A percentile compares a stretch with the other conserved stretches of the same genome.
phyloP scores from a whole-genome alignment of 257 asterid species.

The Nicotiana sylvestris region DNA sequence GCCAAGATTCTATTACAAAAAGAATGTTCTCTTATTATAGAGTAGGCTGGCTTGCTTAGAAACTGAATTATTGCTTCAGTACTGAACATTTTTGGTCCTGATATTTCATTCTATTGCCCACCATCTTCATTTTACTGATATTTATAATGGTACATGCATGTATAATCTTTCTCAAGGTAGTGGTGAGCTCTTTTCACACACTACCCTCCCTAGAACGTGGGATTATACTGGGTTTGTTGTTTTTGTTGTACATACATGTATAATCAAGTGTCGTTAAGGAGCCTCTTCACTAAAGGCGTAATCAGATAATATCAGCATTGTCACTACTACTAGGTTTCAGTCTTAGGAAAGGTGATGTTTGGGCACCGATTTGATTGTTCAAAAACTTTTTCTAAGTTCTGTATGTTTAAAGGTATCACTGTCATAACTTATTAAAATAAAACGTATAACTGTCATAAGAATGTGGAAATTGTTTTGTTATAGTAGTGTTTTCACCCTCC shows the following conservation, averaged over 20 bases:
- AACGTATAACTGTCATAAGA: neutral
- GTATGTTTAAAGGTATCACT: neutral
- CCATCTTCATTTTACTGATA: constrained; percentile 12
- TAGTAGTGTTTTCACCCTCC: neutral
- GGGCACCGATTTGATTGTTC: neutral
- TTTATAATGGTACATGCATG: neutral
- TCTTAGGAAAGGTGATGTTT: neutral
- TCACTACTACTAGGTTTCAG: neutral
- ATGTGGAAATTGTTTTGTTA: neutral
- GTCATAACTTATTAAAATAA: neutral
- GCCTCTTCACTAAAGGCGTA: neutral
- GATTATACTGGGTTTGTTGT: no score
- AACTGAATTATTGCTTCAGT: neutral
- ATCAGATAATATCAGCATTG: neutral
- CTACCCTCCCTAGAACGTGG: no score
- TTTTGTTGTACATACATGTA: no score
- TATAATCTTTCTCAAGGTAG: no score
- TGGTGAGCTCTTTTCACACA: no score
- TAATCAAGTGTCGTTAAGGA: neutral
- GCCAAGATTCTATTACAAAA: neutral
- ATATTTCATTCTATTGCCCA: neutral
- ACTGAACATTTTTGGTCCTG: neutral
- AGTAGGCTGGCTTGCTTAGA: neutral
- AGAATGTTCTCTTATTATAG: neutral
- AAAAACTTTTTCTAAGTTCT: neutral